Base-by-base conservation (phyloP, 306 rosid genomes). In the Luffa aegyptiaca region DNA sequence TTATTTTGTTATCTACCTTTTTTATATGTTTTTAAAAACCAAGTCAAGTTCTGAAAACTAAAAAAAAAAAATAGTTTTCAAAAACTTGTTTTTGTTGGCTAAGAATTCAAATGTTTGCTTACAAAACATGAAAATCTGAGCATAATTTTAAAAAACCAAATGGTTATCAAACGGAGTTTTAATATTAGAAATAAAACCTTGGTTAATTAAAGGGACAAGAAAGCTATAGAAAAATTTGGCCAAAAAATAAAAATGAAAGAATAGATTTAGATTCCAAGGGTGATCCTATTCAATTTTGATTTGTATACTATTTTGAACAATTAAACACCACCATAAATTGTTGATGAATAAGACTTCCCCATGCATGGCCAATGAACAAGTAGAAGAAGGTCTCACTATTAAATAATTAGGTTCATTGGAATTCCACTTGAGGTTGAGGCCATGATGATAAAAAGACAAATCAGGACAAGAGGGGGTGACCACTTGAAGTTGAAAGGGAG, bases 281-380 rank as follows among this genome's bases (percentile, higher is more conserved):
- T 68, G 52, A 42, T 68, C 5, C 33, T 41, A 0, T 42, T 68
- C 75, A 68, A 68, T 3, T 68, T 68, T 68, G 75, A 68, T 68
- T 68, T 68, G 75, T n/a, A 18, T 68, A 18, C 3, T 1, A 68
- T 42, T 0, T 68, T 39, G 3, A 42, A 17, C 5, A 68, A 39
- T 68, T 68, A 68, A 68, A 41, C 7, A 68, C 8, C 33, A 68
- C 75, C 75, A 68, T 68, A 9, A 8, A 68, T 68, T 68, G 75
- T 41, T 18, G 35, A 41, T 68, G 75, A 68, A 68, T 68, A 42
- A 42, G 75, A 68, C 74, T n/a, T 1, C 5, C 3, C 10, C 49
- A 68, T 18, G 74, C 26, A 41, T 68, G 33, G 74, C 74, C 74
- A 68, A 68, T 68, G 33, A 68, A 68, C 74, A 68, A 68, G 74